Conservation (phyloP, 75 land plant species). For the Pinus tabuliformis region DNA sequence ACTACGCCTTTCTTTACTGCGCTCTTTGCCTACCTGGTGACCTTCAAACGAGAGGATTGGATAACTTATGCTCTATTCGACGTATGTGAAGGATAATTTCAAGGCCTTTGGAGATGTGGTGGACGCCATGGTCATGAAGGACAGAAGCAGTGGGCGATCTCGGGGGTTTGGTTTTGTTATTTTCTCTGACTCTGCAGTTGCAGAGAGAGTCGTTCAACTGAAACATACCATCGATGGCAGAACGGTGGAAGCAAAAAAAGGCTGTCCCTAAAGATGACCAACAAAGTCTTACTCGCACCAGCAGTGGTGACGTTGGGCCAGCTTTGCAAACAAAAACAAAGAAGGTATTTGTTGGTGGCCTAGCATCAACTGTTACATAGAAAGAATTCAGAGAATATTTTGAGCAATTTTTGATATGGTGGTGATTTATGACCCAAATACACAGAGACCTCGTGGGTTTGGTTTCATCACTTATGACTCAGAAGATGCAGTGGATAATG, state of each 20-base stretch:
- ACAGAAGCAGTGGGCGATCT: conserved; percentile 85
- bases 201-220: conserved; percentile 80
- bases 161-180: conserved; percentile 93
- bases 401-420: conserved; percentile 62
- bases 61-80: no score
- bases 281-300: not conserved
- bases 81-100: conserved; percentile 86
- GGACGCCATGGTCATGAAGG: conserved; percentile 91
- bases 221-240: conserved; percentile 90
- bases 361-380: conserved; percentile 50
- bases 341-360: conserved; percentile 57
- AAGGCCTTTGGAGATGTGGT: conserved; percentile 72
- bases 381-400: conserved; percentile 56
- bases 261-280: conserved; percentile 63
- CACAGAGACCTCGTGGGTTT: conserved; percentile 60
- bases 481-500: conserved; percentile 94
- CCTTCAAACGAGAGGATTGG: no score
- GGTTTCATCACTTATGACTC: conserved; percentile 85
- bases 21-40: no score
- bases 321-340: conserved; percentile 21
- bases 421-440: conserved; percentile 59
- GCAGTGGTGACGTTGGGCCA: conserved; percentile 16
- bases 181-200: conserved; percentile 81
- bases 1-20: no score
- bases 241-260: conserved; percentile 56